Base-by-base conservation (phyloP, 257 asterid genomes). In the Solanum bukasovii region DNA sequence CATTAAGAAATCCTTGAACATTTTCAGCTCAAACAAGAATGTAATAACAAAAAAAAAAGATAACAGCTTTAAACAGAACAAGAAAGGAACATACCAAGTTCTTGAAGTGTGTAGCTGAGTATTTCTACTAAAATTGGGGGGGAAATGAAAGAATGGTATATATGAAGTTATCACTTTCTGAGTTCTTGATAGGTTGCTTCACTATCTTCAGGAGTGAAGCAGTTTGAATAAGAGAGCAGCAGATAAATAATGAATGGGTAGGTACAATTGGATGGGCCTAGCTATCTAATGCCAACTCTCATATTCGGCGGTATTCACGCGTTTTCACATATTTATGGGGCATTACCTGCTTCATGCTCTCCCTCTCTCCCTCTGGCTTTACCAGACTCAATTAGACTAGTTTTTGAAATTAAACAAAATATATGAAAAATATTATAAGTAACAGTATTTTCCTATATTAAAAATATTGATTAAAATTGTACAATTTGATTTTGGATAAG, bases 251-350 rank as follows among this genome's bases (percentile, higher is more conserved):
- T 25, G 56, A 67, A 37, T 37, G 65, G 78, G 29, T 85, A 44
- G 42, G 81, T 33, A 18, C 87, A 67, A 56, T 16, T 16, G 35
- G 9, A 67, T 59, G 89, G 70, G 71, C 65, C 72, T 72, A 71
- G 37, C 70, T 65, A 42, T 82, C n/a, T 23, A 67, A 40, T 52
- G 87, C 84, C 86, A 40, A 81, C 83, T 87, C 75, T 70, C 67
- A n/a, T 52, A 87, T 87, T 81, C 72, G 87, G 83, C 42, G 87
- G 87, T 38, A 10, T 82, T 87, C 87, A 87, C 87, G 89, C 89
- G 89, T 63, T 68, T 44, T 82, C 87, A 21, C 86, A 56, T 65
- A 87, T 79, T 87, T 84, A 81, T 82, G 42, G 31, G 67, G 82
- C 42, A 82, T 20, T 35, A 65, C 35, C 34, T 25, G 31, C 49